Evolutionary conservation across 495 filamentous ascomycete species (phyloP).

Genomic region (Symbiotaphrina buchneri): DNA sequence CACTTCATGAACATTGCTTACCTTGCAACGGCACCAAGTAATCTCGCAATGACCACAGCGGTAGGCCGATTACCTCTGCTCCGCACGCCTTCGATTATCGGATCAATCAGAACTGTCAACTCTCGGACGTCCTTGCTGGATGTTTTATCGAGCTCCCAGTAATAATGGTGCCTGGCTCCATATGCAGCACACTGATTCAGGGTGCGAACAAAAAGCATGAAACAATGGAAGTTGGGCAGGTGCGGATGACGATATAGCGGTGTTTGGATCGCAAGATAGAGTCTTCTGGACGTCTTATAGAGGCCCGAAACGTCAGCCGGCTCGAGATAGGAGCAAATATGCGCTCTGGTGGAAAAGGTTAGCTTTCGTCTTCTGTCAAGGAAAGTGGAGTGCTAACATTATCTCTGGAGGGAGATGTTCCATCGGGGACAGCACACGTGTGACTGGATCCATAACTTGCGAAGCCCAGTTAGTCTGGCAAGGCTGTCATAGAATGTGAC

Average conservation of each 20-base stretch:
- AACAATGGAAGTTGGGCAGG: slow-evolving; percentile 10
- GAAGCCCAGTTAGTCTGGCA: too few relatives aligned
- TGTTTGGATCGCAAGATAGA: slow-evolving; percentile 14
- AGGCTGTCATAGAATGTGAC: too few relatives aligned
- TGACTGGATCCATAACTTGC: too few relatives aligned
- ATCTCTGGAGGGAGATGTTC: too few relatives aligned
- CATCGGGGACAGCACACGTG: too few relatives aligned
- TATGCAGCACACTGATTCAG: slow-evolving; percentile 10
- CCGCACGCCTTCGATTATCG: slow-evolving; percentile 8
- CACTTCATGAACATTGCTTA: too few relatives aligned
- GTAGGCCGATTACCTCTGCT: slow-evolving; percentile 10
- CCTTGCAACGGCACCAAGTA: slow-evolving; percentile 9
- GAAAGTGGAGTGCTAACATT: too few relatives aligned
- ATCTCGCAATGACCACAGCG: slow-evolving; percentile 10
- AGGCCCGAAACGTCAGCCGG: slow-evolving; percentile 10
- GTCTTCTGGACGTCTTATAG: slow-evolving; percentile 10
- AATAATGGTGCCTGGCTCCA: slow-evolving; percentile 5
- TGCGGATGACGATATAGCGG: slow-evolving; percentile 14
- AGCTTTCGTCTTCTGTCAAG: too few relatives aligned
- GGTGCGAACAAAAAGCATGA: slow-evolving; percentile 12
- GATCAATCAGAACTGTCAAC: slow-evolving; percentile 13
- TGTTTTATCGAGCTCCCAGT: slow-evolving; percentile 8
- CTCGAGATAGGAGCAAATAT: slow-evolving; percentile 12
- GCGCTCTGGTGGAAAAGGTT: slow-evolving; percentile 6
- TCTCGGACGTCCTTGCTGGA: slow-evolving; percentile 14